Base-by-base conservation (phyloP, 257 asterid species). In the Scutellaria galericulata region DNA sequence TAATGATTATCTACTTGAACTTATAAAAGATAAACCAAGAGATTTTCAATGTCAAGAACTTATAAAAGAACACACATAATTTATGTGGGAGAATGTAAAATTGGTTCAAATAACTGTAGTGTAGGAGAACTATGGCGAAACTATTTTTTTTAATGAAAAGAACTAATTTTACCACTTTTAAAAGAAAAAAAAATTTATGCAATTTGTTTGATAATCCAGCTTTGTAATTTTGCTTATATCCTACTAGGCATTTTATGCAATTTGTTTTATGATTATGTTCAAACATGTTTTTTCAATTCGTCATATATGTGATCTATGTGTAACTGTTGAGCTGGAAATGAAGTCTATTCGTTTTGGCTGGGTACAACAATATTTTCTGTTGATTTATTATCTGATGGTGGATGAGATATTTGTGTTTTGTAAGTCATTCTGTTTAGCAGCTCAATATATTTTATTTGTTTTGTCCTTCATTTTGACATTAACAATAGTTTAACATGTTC, bases 1-100 rank as follows among this genome's bases (percentile, higher is more conserved):
- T 42, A 74, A 80, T 82, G 57, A 84, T 82, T 57, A 53, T 76
- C 72, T 55, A 67, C 75, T 79, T 79, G 85, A 80, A 84, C 74
- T 40, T 47, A 20, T 74, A 13, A 15, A 74, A 14, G 14, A 44
- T 1, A 24, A 51, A 7, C 12, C 5, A 24, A 52, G 44, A 9
- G 7, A 27, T 53, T 70, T 67, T 12, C 48, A 44, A 0, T 44
- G 37, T 31, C 37, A 31, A 31, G 37, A 31, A 31, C 37, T 31
- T 18, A 18, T 18, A 31, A 31, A 31, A 31, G 2, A 31, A 31
- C 27, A 31, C 37, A 31, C 4, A 31, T 24, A 24, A 24, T 24
- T 24, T 1, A 24, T 24, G 27, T 24, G 27, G 27, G 27, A 2
- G 2, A 24, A 1, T 24, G 27, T 24, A 24, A 24, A 24, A 1